Evolutionary conservation across 768 basidiomycete species (phyloP).

Genomic region (Kwoniella bestiolae): DNA sequence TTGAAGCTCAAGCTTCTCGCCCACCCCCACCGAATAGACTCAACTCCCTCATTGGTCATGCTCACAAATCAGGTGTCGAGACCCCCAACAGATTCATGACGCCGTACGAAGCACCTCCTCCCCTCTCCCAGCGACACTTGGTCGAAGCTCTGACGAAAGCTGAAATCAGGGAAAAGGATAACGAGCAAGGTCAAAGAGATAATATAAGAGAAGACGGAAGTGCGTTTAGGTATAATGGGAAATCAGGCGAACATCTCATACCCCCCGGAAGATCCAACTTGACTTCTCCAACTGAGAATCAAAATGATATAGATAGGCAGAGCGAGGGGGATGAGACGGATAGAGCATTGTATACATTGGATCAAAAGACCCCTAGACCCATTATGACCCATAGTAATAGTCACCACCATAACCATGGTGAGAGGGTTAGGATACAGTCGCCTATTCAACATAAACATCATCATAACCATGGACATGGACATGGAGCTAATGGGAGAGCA

Average conservation of each 20-base stretch:
- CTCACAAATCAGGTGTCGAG: constrained; percentile 52
- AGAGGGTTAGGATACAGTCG: neutral
- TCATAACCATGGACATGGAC: constrained; percentile 25
- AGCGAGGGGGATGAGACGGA: neutral
- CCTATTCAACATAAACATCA: constrained; percentile 4
- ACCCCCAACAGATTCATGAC: constrained; percentile 57
- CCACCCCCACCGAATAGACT: constrained; percentile 16
- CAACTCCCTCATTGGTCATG: constrained; percentile 42
- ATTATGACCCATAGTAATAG: neutral
- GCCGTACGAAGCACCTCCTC: constrained; percentile 46
- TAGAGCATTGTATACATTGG: neutral
- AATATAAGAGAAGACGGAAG: constrained; percentile 60
- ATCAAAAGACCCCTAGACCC: constrained; percentile 19
- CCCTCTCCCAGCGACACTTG: constrained; percentile 53
- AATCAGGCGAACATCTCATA: constrained; percentile 37
- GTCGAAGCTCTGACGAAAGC: constrained; percentile 47
- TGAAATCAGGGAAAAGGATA: constrained; percentile 57
- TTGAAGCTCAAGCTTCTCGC: constrained; percentile 15
- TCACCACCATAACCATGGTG: neutral
- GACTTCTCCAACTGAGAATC: constrained; percentile 6
- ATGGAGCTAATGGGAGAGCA: neutral
- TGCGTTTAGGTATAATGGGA: constrained; percentile 26
- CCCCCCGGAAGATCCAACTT: constrained; percentile 28
- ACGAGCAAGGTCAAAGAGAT: constrained; percentile 64
- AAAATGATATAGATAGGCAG: neutral